phyloP scores from a whole-genome alignment of 345 rosid species.

The Eucalyptus paniculata region DNA sequence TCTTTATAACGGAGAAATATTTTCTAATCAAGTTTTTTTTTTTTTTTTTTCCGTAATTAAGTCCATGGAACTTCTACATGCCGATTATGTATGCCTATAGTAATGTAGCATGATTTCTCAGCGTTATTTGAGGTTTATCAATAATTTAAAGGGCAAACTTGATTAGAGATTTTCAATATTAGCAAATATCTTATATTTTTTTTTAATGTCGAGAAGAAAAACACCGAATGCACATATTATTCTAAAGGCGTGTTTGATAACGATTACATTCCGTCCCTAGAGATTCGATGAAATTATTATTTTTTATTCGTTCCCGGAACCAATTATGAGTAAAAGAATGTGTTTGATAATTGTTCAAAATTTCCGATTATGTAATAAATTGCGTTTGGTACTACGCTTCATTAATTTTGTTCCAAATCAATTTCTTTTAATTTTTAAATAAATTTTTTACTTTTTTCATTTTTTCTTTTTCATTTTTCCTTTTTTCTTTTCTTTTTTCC shows the following conservation, averaged over 20 bases:
- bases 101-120: not conserved
- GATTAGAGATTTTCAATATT: not conserved
- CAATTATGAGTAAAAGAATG: no score
- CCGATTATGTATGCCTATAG: not conserved
- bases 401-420: no score
- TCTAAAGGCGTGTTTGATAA: accelerated
- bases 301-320: accelerated
- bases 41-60: not conserved
- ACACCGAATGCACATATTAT: not conserved
- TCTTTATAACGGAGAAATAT: not conserved
- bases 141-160: not conserved
- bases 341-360: no score
- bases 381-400: no score
- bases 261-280: accelerated
- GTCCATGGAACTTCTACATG: not conserved
- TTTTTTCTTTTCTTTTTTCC: no score
- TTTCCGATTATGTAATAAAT: accelerated
- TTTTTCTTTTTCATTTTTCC: accelerated
- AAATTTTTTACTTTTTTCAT: no score
- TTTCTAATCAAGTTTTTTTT: not conserved
- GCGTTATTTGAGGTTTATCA: not conserved
- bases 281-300: no score
- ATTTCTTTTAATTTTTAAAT: no score
- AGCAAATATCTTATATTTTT: not conserved
- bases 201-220: not conserved